Conservation (phyloP, 2,329 filamentous ascomycete species). For the Epichloe brachyelytri region DNA sequence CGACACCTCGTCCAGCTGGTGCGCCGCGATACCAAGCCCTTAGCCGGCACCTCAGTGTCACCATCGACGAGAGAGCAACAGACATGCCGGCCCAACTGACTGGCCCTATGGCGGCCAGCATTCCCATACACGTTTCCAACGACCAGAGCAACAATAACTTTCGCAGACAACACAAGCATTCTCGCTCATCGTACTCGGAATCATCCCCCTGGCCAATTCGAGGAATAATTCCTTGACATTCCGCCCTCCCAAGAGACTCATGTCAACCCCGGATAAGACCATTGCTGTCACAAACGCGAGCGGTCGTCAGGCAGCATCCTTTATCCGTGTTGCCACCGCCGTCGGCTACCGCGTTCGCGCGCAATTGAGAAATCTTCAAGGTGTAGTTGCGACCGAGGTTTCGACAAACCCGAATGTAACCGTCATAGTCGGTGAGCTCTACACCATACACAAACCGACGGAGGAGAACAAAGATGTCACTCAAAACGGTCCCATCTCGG, state of each 20-base stretch:
- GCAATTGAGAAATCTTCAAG: constrained; percentile 77
- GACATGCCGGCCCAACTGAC: constrained; percentile 28
- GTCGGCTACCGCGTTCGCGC: constrained; percentile 89
- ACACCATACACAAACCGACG: constrained; percentile 38
- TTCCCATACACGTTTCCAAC: constrained; percentile 24
- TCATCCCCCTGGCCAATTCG: constrained; percentile 38
- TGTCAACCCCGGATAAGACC: constrained; percentile 55
- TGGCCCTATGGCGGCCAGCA: constrained; percentile 23
- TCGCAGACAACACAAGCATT: constrained; percentile 43
- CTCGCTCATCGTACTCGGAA: constrained; percentile 48
- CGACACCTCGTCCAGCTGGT: neutral
- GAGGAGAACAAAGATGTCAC: constrained; percentile 51
- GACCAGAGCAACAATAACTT: constrained; percentile 22
- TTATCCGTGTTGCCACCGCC: constrained; percentile 86
- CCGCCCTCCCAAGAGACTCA: constrained; percentile 45
- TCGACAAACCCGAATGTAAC: constrained; percentile 64
- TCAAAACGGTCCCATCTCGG: constrained; percentile 48
- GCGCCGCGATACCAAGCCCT: neutral
- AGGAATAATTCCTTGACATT: constrained; percentile 50
- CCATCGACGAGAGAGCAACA: constrained; percentile 2
- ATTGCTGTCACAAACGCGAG: constrained; percentile 93
- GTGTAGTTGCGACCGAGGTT: constrained; percentile 80
- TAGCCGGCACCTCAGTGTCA: neutral
- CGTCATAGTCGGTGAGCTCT: constrained; percentile 51
- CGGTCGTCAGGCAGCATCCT: constrained; percentile 86